Conservation (phyloP, 2,329 filamentous ascomycete genomes). For the Onygenales sp. region DNA sequence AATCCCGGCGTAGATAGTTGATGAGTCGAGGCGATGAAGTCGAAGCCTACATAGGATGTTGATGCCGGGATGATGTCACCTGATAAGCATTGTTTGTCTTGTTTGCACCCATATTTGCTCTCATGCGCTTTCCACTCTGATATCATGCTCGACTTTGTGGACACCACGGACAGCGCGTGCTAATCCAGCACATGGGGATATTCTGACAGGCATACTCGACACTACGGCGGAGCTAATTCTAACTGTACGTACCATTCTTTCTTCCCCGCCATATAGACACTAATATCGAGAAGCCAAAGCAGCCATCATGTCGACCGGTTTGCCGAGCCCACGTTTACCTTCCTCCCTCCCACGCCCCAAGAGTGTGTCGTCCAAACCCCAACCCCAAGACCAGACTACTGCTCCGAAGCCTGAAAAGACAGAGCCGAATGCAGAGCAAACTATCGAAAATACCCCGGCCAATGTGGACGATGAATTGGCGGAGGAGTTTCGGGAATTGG, state of each 20-base stretch:
- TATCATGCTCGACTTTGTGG: too few species aligned
- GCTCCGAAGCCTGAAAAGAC: neutral
- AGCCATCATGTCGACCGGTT: neutral
- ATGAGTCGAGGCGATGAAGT: neutral
- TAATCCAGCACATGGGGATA: too few species aligned
- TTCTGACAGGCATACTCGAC: too few species aligned
- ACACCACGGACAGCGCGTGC: too few species aligned
- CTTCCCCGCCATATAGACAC: too few species aligned
- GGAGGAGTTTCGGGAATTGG: slow-evolving; percentile 13
- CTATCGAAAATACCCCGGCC: neutral
- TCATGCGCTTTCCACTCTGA: too few species aligned
- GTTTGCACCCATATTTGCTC: slow-evolving; percentile 7
- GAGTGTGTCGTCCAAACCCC: too few species aligned
- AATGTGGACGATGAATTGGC: neutral
- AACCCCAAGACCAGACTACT: too few species aligned
- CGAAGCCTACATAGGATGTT: neutral
- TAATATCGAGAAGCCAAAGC: too few species aligned
- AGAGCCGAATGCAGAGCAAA: neutral
- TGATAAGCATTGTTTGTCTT: slow-evolving; percentile 7
- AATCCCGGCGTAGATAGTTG: neutral
- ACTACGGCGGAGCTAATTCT: too few species aligned
- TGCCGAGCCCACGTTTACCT: neutral
- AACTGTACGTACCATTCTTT: too few species aligned
- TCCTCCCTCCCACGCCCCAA: neutral
- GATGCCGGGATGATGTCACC: slow-evolving; percentile 12